A percentile compares a stretch with the other conserved stretches of the same genome.
Conservation (phyloP, 768 basidiomycete genomes). For the Saitozyma podzolica region DNA sequence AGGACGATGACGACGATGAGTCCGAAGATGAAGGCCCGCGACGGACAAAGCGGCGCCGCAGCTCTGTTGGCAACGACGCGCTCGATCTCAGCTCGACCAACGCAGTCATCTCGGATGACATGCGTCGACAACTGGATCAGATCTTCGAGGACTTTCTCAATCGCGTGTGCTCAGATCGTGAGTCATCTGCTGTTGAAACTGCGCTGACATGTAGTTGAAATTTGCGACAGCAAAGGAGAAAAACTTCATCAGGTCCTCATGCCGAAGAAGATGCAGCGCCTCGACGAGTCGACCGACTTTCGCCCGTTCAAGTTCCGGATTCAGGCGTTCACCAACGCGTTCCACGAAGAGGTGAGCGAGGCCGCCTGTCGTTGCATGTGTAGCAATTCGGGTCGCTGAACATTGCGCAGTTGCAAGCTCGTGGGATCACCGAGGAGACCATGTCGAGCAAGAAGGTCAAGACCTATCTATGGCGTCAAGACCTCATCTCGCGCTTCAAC, state of each 20-base stretch:
- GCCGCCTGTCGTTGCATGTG: not conserved
- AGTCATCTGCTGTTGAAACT: constrained; percentile 46
- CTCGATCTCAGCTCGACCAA: constrained; percentile 20
- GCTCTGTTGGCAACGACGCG: constrained; percentile 33
- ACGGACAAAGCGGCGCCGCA: constrained; percentile 39
- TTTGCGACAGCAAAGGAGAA: constrained; percentile 90
- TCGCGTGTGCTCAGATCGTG: constrained; percentile 83
- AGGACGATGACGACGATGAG: constrained; percentile 40
- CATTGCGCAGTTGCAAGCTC: constrained; percentile 65
- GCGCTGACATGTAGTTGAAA: constrained; percentile 67
- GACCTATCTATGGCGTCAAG: constrained; percentile 88
- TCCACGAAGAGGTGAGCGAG: constrained; percentile 74
- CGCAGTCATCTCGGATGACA: constrained; percentile 58
- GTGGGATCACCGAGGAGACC: constrained; percentile 89
- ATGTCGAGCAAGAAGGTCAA: constrained; percentile 95
- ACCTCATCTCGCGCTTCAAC: constrained; percentile 94
- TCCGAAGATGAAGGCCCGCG: constrained; percentile 40
- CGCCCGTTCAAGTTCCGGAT: constrained; percentile 99
- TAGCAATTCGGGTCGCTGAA: not conserved
- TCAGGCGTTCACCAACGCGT: constrained; percentile 93
- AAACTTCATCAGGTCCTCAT: constrained; percentile 96
- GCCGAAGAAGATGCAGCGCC: constrained; percentile 94
- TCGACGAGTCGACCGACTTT: constrained; percentile 95
- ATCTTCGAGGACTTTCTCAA: constrained; percentile 90
- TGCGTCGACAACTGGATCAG: constrained; percentile 76